phyloP scores from a whole-genome alignment of 176 grass and related monocot genomes.

The Paspalum vaginatum region DNA sequence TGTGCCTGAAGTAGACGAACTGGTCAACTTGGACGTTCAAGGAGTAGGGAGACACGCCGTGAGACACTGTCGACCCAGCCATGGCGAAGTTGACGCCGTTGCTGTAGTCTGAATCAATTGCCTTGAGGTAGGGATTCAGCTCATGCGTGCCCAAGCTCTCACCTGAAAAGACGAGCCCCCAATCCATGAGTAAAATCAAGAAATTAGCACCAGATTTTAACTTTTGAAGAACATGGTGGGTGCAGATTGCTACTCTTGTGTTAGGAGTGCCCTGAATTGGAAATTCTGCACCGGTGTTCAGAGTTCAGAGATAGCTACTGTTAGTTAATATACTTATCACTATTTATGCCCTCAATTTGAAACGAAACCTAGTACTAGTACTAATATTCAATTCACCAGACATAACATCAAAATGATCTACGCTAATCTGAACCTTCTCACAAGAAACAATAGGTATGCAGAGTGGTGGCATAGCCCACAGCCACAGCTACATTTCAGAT shows the following conservation, averaged over 20 bases:
- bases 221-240: constrained; percentile 3
- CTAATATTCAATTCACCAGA: too few species aligned
- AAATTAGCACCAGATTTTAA: not conserved
- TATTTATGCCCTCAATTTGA: not conserved
- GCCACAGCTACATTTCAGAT: not conserved
- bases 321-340: not conserved
- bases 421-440: not conserved
- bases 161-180: constrained; percentile 43
- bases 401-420: not conserved
- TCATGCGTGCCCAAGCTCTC: constrained; percentile 64
- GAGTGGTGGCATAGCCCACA: not conserved
- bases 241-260: not conserved
- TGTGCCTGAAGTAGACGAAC: constrained; percentile 78
- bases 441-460: constrained; percentile 1
- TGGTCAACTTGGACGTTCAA: constrained; percentile 74
- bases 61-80: constrained; percentile 53
- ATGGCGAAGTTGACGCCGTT: constrained; percentile 91
- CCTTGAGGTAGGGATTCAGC: constrained; percentile 77
- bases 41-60: constrained; percentile 53
- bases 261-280: not conserved
- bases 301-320: not conserved
- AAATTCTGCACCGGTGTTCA: constrained; percentile 4
- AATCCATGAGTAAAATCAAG: not conserved
- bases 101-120: constrained; percentile 75
- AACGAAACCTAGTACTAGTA: too few species aligned